Conservation (phyloP, 768 basidiomycete genomes). For the Leccinum boreale region DNA sequence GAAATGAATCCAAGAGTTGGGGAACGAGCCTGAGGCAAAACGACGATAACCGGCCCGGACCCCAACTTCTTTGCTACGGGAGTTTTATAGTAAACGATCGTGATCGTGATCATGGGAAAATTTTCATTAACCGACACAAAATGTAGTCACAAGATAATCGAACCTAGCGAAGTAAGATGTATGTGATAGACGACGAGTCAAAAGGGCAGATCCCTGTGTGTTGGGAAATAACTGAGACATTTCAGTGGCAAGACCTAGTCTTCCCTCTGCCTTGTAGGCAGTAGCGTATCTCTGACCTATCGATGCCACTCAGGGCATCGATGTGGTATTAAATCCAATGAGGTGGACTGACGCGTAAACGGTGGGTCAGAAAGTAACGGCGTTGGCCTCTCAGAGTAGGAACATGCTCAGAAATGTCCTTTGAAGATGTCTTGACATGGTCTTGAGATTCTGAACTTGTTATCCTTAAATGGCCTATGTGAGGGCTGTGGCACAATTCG, state of each 20-base stretch:
- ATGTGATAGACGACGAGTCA: neutral
- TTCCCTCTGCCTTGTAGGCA: neutral
- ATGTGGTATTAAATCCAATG: neutral
- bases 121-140: neutral
- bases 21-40: neutral
- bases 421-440: neutral
- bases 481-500: neutral
- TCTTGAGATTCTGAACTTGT: neutral
- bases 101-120: neutral
- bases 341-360: neutral
- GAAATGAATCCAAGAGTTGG: neutral
- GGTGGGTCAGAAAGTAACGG: neutral
- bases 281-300: neutral
- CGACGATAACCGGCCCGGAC: neutral
- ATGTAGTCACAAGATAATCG: neutral
- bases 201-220: conserved; percentile 30
- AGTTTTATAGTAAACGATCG: neutral
- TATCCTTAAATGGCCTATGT: neutral
- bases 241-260: conserved; percentile 21
- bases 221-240: conserved; percentile 31
- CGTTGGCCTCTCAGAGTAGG: neutral
- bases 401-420: neutral
- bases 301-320: neutral
- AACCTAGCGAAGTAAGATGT: neutral
- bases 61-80: neutral